These are phyloP conservation scores for Fusarium subglutinans DNA, from an alignment of 2,329 filamentous ascomycete genomes.

Conservation along the genomic window DNA sequence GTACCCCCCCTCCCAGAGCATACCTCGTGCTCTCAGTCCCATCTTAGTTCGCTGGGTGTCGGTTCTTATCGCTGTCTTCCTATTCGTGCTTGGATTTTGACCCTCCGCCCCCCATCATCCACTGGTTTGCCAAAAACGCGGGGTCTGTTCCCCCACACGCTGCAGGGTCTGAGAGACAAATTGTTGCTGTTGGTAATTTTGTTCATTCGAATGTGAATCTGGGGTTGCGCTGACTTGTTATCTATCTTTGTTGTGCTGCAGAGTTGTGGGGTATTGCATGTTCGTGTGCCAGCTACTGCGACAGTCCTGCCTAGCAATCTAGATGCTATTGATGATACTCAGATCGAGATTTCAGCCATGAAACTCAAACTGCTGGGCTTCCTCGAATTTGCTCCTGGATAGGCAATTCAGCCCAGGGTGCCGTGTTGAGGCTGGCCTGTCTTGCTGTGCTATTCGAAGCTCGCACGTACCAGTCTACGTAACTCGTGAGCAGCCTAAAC, in stretches of 20 bases:
- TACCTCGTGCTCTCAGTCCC: conserved; percentile 34
- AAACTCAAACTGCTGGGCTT: conserved; percentile 7
- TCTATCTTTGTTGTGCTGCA: background rate
- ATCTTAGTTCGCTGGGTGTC: conserved; percentile 15
- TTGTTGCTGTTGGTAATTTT: conserved; percentile 16
- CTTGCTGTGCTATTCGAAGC: conserved; percentile 23
- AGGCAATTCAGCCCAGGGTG: conserved; percentile 3
- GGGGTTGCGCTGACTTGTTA: conserved; percentile 1
- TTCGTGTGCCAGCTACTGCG: background rate
- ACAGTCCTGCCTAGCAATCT: background rate
- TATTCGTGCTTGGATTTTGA: conserved; percentile 33
- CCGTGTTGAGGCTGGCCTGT: conserved; percentile 14
- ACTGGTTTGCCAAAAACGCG: conserved; percentile 38
- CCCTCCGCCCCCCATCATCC: conserved; percentile 37
- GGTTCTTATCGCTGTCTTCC: conserved; percentile 37
- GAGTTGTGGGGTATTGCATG: conserved; percentile 2
- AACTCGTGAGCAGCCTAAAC: conserved; percentile 19
- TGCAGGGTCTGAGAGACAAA: conserved; percentile 35
- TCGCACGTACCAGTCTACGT: background rate
- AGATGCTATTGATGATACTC: conserved; percentile 8
- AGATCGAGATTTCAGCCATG: conserved; percentile 12
- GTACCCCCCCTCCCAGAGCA: conserved; percentile 22
- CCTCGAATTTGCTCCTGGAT: background rate
- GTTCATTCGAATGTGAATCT: background rate
- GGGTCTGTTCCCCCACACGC: conserved; percentile 38